Evolutionary conservation across 75 land plant species (phyloP), one percentile per base, ranked within the genome.

Genomic region (Cryptomeria japonica): DNA sequence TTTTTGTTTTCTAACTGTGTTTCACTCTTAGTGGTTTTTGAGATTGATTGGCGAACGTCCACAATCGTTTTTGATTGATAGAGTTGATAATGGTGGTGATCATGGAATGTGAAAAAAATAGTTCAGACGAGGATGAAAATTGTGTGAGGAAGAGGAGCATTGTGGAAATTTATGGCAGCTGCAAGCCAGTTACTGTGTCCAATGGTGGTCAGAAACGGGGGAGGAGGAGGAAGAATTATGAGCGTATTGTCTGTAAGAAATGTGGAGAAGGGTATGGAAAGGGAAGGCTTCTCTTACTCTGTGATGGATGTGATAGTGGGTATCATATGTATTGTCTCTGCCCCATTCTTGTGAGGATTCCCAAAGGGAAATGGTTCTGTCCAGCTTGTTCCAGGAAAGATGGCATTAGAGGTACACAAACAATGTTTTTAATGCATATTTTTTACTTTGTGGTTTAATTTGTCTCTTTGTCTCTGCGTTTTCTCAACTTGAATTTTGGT

Each of bases 251-350:
- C 22, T 92, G 93, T 72, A 88, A 90, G 82, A 87, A 86, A 44
- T 92, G 93, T 37, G 61, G 83, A 2, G 53, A 88, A 34, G 93
- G 92, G 31, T 87, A 88, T 56, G 87, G 85, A 10, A 89, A 87
- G 46, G 83, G 51, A 42, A 87, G 86, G 70, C 86, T 92, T 87
- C 91, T 92, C 15, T 46, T 92, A 64, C 70, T 64, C 25, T 92
- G 93, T 82, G 93, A 92, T 84, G 64, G 70, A n/a, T 92, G 93
- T 78, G 91, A 90, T 82, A 36, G 73, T 55, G 93, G 93, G 14
- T 92, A 79, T 84, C 93, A 92, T 53, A 92, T 92, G 92, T 90
- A 88, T 77, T 92, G 93, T 44, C 86, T 92, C 37, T 88, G 91
- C 72, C 93, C 93, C 42, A 90, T 92, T 56, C 87, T 92, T 28